phyloP scores from a whole-genome alignment of 352 stramenopile species.

The Phytophthora pisi region DNA sequence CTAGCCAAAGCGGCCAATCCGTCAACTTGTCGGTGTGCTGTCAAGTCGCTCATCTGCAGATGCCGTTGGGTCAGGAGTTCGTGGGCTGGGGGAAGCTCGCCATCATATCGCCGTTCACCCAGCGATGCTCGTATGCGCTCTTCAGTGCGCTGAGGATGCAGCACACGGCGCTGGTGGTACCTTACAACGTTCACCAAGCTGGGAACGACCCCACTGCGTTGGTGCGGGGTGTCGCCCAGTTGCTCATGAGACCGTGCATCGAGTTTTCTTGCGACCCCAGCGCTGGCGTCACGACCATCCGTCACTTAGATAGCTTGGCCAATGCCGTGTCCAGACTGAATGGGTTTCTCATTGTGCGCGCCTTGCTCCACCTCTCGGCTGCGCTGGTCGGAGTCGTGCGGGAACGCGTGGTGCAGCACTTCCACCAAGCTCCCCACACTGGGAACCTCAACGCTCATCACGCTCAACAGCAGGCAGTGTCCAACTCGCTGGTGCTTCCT shows the following conservation, averaged over 20 bases:
- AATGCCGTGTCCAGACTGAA: slow-evolving; percentile 20
- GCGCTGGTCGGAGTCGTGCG: slow-evolving; percentile 12
- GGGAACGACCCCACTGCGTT: slow-evolving; percentile 11
- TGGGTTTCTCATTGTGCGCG: slow-evolving; percentile 31
- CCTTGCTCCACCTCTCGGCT: slow-evolving; percentile 23
- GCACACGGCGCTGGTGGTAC: slow-evolving; percentile 35
- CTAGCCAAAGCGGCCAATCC: slow-evolving; percentile 11
- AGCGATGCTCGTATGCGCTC: slow-evolving; percentile 57
- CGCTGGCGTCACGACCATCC: slow-evolving; percentile 7
- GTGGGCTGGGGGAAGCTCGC: slow-evolving; percentile 39
- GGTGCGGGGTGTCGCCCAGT: slow-evolving; percentile 32
- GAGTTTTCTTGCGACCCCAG: slow-evolving; percentile 30
- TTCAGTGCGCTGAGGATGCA: slow-evolving; percentile 44
- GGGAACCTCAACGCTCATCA: slow-evolving; percentile 4
- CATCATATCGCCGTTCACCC: slow-evolving; percentile 52
- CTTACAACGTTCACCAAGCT: slow-evolving; percentile 16
- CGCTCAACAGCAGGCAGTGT: slow-evolving; percentile 7
- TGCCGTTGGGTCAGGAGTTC: slow-evolving; percentile 59
- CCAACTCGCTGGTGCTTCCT: slow-evolving; percentile 28
- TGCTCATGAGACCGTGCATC: slow-evolving; percentile 43
- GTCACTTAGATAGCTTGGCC: slow-evolving; percentile 19
- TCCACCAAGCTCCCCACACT: slow-evolving; percentile 15
- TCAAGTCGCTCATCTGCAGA: slow-evolving; percentile 46
- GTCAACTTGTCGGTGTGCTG: slow-evolving; percentile 27
- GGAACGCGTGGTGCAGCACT: slow-evolving; percentile 26